Percentiles rank a stretch among this genome's conserved stretches.
phyloP scores from a whole-genome alignment of 495 filamentous ascomycete species.

The Aspergillus funiculosus region DNA sequence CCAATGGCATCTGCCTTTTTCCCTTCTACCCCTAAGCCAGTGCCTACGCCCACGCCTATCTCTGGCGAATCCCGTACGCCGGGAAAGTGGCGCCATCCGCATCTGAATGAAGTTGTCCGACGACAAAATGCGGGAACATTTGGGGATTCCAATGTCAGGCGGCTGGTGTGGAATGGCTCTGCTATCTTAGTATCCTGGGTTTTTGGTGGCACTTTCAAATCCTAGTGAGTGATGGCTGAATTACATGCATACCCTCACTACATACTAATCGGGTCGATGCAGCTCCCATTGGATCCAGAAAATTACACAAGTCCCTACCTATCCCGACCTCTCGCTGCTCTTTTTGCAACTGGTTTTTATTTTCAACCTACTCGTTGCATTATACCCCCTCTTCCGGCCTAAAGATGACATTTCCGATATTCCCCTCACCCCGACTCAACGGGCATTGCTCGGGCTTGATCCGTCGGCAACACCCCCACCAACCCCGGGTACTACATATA shows the following conservation, averaged over 20 bases:
- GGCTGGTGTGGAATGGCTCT: constrained; percentile 56
- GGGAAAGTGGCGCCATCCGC: constrained; percentile 85
- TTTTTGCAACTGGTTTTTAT: constrained; percentile 53
- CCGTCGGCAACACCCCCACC: constrained; percentile 56
- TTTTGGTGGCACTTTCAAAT: constrained; percentile 32
- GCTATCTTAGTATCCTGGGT: constrained; percentile 47
- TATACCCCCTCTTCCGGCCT: constrained; percentile 61
- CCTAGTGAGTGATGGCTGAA: constrained; percentile 29
- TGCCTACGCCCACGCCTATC: constrained; percentile 39
- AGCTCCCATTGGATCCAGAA: constrained; percentile 26
- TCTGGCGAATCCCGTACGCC: constrained; percentile 51
- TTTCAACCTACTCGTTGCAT: constrained; percentile 58
- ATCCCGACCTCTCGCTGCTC: constrained; percentile 38
- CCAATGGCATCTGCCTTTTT: constrained; percentile 37
- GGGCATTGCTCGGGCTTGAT: constrained; percentile 74
- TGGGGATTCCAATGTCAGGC: constrained; percentile 59
- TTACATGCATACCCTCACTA: neutral
- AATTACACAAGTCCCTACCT: constrained; percentile 22
- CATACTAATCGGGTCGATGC: neutral
- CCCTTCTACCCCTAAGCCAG: constrained; percentile 59
- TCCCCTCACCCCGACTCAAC: constrained; percentile 83
- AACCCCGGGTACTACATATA: constrained; percentile 61
- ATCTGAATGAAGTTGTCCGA: constrained; percentile 67
- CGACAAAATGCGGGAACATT: constrained; percentile 71
- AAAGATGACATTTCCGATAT: constrained; percentile 82